phyloP scores from a whole-genome alignment of 228 moss, liverwort and hornwort genomes.

The Sphagnum magellanicum region DNA sequence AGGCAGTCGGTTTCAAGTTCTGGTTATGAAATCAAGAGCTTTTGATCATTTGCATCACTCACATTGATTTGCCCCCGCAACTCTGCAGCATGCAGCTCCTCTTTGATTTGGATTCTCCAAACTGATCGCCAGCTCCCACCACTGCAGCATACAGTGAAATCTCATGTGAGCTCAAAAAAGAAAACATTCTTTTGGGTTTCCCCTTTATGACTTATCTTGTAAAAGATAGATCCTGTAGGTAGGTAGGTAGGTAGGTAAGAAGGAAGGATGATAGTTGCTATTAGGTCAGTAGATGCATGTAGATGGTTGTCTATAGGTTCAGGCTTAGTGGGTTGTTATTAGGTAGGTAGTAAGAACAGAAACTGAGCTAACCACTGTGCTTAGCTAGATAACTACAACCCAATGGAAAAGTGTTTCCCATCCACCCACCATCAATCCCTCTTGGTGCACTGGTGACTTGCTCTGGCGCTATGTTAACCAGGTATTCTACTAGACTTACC shows the following conservation, averaged over 20 bases:
- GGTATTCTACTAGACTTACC: slow-evolving; percentile 24
- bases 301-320: too few species aligned
- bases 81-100: slow-evolving; percentile 31
- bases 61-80: slow-evolving; percentile 58
- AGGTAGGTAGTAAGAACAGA: too few species aligned
- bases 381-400: too few species aligned
- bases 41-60: slow-evolving; percentile 7
- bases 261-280: too few species aligned
- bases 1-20: not conserved
- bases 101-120: slow-evolving; percentile 61
- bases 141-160: slow-evolving; percentile 21
- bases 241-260: too few species aligned
- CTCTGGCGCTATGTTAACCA: too few species aligned
- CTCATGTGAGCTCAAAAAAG: not conserved
- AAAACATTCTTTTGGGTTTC: not conserved
- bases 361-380: too few species aligned
- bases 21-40: not conserved
- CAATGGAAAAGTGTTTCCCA: too few species aligned
- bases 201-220: too few species aligned
- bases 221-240: too few species aligned
- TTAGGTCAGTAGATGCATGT: too few species aligned
- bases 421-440: not conserved
- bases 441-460: not conserved
- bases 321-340: too few species aligned
- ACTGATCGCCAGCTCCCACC: slow-evolving; percentile 90